These are phyloP conservation scores for Daucus carota DNA, from an alignment of 129 eudicot genomes.

Conservation along the genomic window DNA sequence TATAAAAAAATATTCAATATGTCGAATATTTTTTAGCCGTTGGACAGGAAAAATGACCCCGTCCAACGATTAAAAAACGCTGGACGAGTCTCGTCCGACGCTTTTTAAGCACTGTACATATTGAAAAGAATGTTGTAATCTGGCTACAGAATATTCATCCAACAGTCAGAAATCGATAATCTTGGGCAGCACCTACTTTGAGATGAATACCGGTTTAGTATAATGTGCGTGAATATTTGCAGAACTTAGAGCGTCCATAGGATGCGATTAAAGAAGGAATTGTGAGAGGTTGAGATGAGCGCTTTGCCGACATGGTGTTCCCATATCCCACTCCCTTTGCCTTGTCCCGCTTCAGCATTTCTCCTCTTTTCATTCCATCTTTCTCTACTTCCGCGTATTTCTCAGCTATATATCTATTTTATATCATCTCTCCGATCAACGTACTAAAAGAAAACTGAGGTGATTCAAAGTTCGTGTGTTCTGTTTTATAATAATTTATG, in stretches of 20 bases:
- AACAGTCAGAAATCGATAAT: background rate
- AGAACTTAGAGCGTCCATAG: background rate
- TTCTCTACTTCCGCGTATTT: constrained; percentile 1
- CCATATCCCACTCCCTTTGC: constrained; percentile 28
- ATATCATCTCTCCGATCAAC: background rate
- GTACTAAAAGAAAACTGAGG: background rate
- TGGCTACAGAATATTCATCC: rapidly evolving
- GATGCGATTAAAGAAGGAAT: background rate
- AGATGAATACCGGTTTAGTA: background rate
- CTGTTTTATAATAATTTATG: background rate
- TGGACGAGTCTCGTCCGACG: no score
- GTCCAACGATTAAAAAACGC: no score
- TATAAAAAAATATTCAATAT: no score
- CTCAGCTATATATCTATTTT: background rate
- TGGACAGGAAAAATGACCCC: no score
- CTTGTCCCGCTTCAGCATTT: constrained; percentile 32
- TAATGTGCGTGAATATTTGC: background rate
- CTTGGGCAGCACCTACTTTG: background rate
- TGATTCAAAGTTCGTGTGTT: background rate
- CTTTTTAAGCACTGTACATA: no score
- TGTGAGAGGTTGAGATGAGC: background rate
- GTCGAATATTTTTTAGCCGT: no score
- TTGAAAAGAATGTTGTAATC: no score
- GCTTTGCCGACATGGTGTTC: constrained; percentile 43
- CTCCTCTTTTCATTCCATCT: constrained; percentile 20